These are phyloP conservation scores for Sclerotinia subarctica DNA, from an alignment of 2,329 filamentous ascomycete genomes.

Conservation along the genomic window DNA sequence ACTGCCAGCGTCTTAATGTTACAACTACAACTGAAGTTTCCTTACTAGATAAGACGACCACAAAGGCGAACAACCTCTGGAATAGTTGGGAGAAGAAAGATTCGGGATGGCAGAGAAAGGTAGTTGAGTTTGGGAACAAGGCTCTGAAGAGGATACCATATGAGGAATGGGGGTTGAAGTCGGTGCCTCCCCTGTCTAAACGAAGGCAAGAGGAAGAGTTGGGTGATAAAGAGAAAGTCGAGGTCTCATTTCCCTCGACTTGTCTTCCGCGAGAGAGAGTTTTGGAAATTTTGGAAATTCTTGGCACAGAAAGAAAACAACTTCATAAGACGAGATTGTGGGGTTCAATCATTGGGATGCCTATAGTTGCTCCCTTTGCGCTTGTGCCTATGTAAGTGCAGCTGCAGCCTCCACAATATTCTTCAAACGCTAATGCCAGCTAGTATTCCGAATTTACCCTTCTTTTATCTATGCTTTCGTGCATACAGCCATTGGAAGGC, in stretches of 20 bases:
- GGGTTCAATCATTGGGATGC: slow-evolving; percentile 80
- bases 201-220: slow-evolving; percentile 62
- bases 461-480: slow-evolving; percentile 92
- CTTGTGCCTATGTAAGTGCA: slow-evolving; percentile 75
- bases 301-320: slow-evolving; percentile 77
- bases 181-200: slow-evolving; percentile 76
- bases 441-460: slow-evolving; percentile 88
- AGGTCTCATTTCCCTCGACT: slow-evolving; percentile 72
- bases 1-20: slow-evolving; percentile 73
- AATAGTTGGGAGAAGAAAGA: slow-evolving; percentile 82
- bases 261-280: slow-evolving; percentile 65
- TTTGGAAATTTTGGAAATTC: slow-evolving; percentile 58
- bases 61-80: slow-evolving; percentile 75
- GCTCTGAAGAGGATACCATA: slow-evolving; percentile 85
- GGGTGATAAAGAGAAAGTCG: slow-evolving; percentile 60
- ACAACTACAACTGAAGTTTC: slow-evolving; percentile 52
- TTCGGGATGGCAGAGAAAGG: slow-evolving; percentile 79
- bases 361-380: slow-evolving; percentile 77
- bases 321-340: slow-evolving; percentile 74
- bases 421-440: neutral
- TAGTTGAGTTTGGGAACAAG: slow-evolving; percentile 83
- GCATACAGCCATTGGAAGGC: slow-evolving; percentile 92
- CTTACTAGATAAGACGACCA: slow-evolving; percentile 64
- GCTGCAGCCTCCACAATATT: neutral
- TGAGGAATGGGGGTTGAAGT: slow-evolving; percentile 97